These are phyloP conservation scores for Emericellopsis terricola DNA, from an alignment of 495 filamentous ascomycete species.

Conservation along the genomic window DNA sequence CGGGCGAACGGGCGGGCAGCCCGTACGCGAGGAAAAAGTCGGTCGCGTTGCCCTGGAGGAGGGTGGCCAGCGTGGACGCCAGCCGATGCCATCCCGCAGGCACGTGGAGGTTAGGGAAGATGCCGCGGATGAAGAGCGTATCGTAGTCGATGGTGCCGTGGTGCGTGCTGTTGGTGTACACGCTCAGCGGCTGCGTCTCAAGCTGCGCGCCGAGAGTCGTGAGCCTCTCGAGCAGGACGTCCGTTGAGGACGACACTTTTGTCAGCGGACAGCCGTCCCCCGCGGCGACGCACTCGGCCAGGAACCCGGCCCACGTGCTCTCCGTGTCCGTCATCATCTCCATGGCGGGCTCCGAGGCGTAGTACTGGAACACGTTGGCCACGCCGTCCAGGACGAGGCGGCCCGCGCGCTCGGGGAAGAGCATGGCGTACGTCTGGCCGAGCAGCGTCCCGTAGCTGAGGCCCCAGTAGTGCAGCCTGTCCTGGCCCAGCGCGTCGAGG, in stretches of 20 bases:
- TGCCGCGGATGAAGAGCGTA: constrained; percentile 14
- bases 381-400: constrained; percentile 26
- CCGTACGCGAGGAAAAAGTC: constrained; percentile 18
- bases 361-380: constrained; percentile 17
- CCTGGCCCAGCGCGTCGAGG: constrained; percentile 23
- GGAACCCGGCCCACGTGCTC: constrained; percentile 19
- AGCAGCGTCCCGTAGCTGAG: constrained; percentile 46
- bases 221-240: constrained; percentile 12
- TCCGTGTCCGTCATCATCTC: constrained; percentile 18
- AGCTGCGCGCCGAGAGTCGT: constrained; percentile 10
- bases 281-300: constrained; percentile 23
- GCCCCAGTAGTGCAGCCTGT: constrained; percentile 39
- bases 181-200: constrained; percentile 14
- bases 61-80: constrained; percentile 14
- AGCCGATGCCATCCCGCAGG: constrained; percentile 16
- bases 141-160: constrained; percentile 20
- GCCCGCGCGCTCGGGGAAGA: constrained; percentile 22
- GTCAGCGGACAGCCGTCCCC: constrained; percentile 14
- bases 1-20: constrained; percentile 3
- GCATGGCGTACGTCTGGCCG: constrained; percentile 31
- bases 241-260: constrained; percentile 9
- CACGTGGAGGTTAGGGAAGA: constrained; percentile 20
- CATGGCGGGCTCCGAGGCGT: constrained; percentile 8
- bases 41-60: constrained; percentile 23
- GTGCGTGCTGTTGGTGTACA: constrained; percentile 21